Conservation (phyloP, 371 early-diverging fungal genomes). For the Dinochytrium kinnereticum region DNA sequence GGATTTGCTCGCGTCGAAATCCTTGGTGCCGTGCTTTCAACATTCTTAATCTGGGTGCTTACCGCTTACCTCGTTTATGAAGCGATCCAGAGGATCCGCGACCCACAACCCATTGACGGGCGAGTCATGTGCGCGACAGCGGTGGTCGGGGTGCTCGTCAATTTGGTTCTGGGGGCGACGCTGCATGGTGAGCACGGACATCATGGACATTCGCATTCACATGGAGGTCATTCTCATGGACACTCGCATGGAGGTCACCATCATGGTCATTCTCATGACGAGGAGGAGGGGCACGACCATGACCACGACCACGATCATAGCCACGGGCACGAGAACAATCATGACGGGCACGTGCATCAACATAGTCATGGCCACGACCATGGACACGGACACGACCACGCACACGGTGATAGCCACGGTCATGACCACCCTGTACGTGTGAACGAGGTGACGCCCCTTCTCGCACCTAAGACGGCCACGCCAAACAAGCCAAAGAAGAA, state of each 20-base stretch:
- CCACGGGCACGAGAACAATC: not conserved
- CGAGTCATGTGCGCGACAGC: constrained; percentile 67
- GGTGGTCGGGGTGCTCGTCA: constrained; percentile 74
- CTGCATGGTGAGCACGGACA: constrained; percentile 53
- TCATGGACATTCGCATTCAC: constrained; percentile 45
- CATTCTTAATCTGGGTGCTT: constrained; percentile 83
- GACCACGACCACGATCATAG: constrained; percentile 11
- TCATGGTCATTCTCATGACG: constrained; percentile 14
- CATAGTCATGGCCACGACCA: constrained; percentile 30
- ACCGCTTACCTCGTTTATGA: constrained; percentile 76
- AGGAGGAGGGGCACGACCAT: constrained; percentile 30
- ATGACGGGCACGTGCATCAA: no score
- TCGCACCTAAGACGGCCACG: no score
- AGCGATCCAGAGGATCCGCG: constrained; percentile 72
- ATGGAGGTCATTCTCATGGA: constrained; percentile 38
- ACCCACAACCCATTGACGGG: constrained; percentile 79
- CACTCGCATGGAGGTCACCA: constrained; percentile 33
- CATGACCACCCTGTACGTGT: not conserved
- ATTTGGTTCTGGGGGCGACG: constrained; percentile 62
- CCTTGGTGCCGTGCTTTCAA: constrained; percentile 79
- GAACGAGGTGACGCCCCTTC: not conserved
- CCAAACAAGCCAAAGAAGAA: not conserved
- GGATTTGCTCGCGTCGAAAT: constrained; percentile 89
- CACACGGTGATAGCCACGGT: not conserved
- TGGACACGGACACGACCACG: not conserved